Base-by-base conservation (phyloP, 768 basidiomycete genomes). In the Goffeauzyma gilvescens region DNA sequence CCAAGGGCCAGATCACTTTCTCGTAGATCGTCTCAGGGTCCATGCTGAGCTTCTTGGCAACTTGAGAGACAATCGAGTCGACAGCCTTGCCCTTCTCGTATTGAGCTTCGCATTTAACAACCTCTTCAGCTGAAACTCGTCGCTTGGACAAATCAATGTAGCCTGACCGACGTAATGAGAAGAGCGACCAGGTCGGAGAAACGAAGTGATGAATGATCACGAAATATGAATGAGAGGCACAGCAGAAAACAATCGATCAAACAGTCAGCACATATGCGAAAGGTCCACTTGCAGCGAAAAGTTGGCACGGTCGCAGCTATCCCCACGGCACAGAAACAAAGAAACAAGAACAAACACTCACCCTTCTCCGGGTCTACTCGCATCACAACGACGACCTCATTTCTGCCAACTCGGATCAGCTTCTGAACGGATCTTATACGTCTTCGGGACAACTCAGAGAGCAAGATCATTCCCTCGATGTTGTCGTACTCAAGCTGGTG, bases 281-380 rank as follows among this genome's bases (percentile, higher is more conserved):
- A 17, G 15, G 17, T 30, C 14, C 12, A 22, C 13, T 9, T 22
- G 26, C 7, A 18, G 4, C 5, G 15, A 17, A 15, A 24, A 17
- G 14, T 6, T 9, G 28, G 9, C n/a, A 9, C n/a, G 28, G 28
- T 30, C 9, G 9, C 28, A 30, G 34, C n/a, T 1, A 21, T 5
- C 21, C n/a, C 38, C 4, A 40, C n/a, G 7, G 12, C 15, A 28
- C 7, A 5, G 12, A 20, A 18, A 6, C 21, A n/a, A 21, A 10
- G n/a, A n/a, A n/a, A n/a, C n/a, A n/a, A n/a, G n/a, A n/a, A n/a
- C n/a, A n/a, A n/a, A n/a, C 9, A 59, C 72, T 45, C 39, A 83
- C 87, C 90, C 69, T 98, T 98, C 67, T 96, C 93, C 65, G 93
- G 93, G 72, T 98, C 93, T 20, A 98, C 90, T 50, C 93, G 72